Evolutionary conservation across 345 rosid genomes (phyloP).

Genomic region (Citrus trifoliata): DNA sequence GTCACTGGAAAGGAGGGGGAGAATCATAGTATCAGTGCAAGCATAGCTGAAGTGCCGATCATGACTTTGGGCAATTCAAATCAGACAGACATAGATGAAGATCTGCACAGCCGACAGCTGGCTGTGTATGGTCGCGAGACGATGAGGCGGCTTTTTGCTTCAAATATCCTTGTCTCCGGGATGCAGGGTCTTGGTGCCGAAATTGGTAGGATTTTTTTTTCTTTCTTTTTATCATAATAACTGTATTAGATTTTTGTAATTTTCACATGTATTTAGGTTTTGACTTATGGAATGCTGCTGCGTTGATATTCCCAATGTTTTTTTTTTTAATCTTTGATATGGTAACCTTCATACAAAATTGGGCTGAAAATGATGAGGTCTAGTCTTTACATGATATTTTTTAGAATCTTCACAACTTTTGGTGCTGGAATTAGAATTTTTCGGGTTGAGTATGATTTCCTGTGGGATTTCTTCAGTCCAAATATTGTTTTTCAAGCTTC

Average conservation of each 20-base stretch:
- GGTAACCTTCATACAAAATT: not conserved
- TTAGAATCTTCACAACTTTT: not conserved
- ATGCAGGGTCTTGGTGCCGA: slow-evolving; percentile 95
- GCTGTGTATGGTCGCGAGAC: slow-evolving; percentile 99
- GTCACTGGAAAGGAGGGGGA: slow-evolving; percentile 19
- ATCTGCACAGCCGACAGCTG: slow-evolving; percentile 98
- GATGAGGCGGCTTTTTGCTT: slow-evolving; percentile 92
- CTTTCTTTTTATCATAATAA: not conserved
- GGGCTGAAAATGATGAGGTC: not conserved
- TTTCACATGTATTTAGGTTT: not conserved
- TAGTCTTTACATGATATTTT: not conserved
- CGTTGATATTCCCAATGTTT: not conserved
- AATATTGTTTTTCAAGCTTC: not conserved
- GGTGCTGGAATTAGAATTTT: not conserved
- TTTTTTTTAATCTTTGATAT: not conserved
- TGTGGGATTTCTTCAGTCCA: not conserved
- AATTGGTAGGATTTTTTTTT: slow-evolving; percentile 52
- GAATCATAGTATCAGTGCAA: slow-evolving; percentile 18
- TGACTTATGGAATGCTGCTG: not conserved
- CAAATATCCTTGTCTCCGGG: slow-evolving; percentile 85
- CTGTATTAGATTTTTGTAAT: not conserved
- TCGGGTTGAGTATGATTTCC: not conserved
- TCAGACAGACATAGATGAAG: slow-evolving; percentile 87
- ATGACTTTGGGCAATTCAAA: slow-evolving; percentile 77
- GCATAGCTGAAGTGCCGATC: slow-evolving; percentile 23